Base-by-base conservation (phyloP, 2,329 filamentous ascomycete genomes). In the Tolypocladium tundrense region DNA sequence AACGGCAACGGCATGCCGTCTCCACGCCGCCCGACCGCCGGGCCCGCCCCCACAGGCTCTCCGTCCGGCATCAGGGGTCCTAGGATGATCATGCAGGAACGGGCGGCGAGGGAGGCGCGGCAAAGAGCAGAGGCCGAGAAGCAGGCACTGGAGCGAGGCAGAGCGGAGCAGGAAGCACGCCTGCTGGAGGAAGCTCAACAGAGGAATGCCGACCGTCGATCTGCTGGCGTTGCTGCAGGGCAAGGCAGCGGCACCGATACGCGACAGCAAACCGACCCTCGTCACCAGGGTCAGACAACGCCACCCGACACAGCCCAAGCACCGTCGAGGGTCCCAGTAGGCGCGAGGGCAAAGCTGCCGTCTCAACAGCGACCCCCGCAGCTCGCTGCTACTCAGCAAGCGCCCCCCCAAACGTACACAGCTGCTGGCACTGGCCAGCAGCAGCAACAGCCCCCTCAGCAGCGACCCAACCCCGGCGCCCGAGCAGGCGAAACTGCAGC, bases 81-180 rank as follows among this genome's bases (percentile, higher is more conserved):
- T 19, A 86, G 88, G 63, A 88, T 93, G 75, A 93, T 97, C 67
- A 96, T 97, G 92, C 86, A 90, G 72, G 87, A 92, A 70, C 86
- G 92, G 58, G 82, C 83, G 57, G 88, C 89, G 63, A 83, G 92
- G 61, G 90, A 95, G 71, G 85, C 87, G 33, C 78, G 87, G 59
- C 82, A 84, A 61, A 81, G 82, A 64, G 86, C 86, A 51, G 86
- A 90, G 68, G 81, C 82, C 50, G 86, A 88, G 67, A 82, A 85
- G 64, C 65, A 69, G 27, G 61, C 66, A 41, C 67, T 76, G 69
- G 81, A 84, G 70, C 78, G 81, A 64, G 80, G 83, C 65, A 77
- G 82, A 60, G 79, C 78, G 1, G 82, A 83, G 61, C 77, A 81
- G 58, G 84, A 86, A 66, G 77, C 77, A 27, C 78, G 78, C 48